Conservation (phyloP, 2,329 filamentous ascomycete genomes). For the Xylaria sp. region DNA sequence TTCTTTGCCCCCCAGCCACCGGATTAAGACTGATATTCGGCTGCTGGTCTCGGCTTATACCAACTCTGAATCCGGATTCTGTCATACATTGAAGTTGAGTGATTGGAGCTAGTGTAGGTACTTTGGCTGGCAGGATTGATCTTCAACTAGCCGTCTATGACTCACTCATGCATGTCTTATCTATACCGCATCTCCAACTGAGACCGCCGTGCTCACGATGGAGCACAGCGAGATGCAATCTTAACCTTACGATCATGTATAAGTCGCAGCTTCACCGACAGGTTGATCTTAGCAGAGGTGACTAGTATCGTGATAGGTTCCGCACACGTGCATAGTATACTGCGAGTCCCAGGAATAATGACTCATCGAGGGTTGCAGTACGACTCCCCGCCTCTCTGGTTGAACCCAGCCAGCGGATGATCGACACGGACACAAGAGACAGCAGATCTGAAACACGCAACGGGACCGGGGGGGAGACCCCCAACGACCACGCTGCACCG, state of each 20-base stretch:
- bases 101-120: slow-evolving; percentile 9
- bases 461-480: neutral
- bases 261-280: slow-evolving; percentile 27
- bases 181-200: slow-evolving; percentile 7
- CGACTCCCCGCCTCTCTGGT: neutral
- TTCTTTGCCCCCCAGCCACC: neutral
- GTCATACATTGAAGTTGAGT: neutral
- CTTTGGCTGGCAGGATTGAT: slow-evolving; percentile 3
- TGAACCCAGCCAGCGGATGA: slow-evolving; percentile 13
- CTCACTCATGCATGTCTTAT: slow-evolving; percentile 31
- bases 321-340: slow-evolving; percentile 24
- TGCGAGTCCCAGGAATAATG: slow-evolving; percentile 41
- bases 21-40: slow-evolving; percentile 1
- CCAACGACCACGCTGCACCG: slow-evolving; percentile 31
- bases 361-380: slow-evolving; percentile 34
- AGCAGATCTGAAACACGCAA: slow-evolving; percentile 42
- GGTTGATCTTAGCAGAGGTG: neutral
- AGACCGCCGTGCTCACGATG: neutral
- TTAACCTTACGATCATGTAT: slow-evolving; percentile 5
- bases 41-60: slow-evolving; percentile 12
- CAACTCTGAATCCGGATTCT: neutral
- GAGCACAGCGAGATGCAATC: neutral
- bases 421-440: slow-evolving; percentile 18
- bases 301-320: slow-evolving; percentile 1
- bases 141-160: slow-evolving; percentile 21